Percentiles rank a stretch among this genome's conserved stretches.
Evolutionary conservation across 2,329 filamentous ascomycete genomes (phyloP).

Genomic region (Dryadomyces quercus-mongolicae): DNA sequence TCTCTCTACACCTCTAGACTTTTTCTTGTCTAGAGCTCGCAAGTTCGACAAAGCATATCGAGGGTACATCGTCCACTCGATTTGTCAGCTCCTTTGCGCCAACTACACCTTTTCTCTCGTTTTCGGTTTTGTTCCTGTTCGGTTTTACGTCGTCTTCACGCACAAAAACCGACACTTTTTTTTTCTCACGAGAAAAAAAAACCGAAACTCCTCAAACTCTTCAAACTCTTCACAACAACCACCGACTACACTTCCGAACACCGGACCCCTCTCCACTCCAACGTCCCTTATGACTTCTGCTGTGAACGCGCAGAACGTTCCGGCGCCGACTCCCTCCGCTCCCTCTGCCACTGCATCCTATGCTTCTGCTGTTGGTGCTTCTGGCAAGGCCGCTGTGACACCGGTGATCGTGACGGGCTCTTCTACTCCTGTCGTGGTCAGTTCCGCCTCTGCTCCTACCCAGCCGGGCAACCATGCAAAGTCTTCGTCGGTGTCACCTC

Average conservation of each 20-base stretch:
- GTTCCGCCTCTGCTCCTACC: constrained; percentile 34
- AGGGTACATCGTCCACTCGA: background rate
- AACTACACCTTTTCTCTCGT: background rate
- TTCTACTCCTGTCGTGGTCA: constrained; percentile 41
- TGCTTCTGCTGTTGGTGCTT: constrained; percentile 53
- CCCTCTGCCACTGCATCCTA: constrained; percentile 47
- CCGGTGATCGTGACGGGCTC: constrained; percentile 49
- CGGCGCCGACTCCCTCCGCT: constrained; percentile 44
- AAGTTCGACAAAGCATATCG: background rate
- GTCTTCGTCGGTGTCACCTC: constrained; percentile 57
- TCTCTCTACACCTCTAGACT: background rate
- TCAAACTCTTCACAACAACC: background rate
- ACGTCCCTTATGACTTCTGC: constrained; percentile 47
- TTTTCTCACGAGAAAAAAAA: constrained; percentile 1
- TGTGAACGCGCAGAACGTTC: constrained; percentile 40
- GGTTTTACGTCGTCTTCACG: background rate
- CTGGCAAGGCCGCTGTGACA: constrained; percentile 50
- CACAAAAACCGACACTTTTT: background rate
- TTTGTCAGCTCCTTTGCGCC: background rate
- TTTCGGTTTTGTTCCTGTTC: background rate
- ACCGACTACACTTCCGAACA: background rate
- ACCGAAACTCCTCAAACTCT: background rate
- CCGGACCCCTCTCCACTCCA: background rate
- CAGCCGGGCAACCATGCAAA: constrained; percentile 48
- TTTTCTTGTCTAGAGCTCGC: background rate